Evolutionary conservation across 345 rosid species (phyloP).

Genomic region (Eucalyptus pauciflora): DNA sequence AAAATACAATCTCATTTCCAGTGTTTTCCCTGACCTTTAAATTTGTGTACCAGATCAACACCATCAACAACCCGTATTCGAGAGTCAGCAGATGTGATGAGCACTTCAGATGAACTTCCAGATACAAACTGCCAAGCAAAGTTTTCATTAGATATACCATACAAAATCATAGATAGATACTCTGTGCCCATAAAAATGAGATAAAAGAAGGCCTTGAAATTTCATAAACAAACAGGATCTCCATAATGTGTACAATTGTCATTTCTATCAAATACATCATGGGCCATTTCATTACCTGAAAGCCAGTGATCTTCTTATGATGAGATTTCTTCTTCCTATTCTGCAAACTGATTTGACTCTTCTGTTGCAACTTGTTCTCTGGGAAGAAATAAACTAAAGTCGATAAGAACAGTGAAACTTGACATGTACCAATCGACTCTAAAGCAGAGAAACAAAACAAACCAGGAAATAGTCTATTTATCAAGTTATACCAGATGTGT

Average conservation of each 20-base stretch:
- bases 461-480: neutral
- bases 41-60: slow-evolving; percentile 70
- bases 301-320: slow-evolving; percentile 91
- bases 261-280: neutral
- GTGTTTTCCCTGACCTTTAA: slow-evolving; percentile 51
- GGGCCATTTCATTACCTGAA: slow-evolving; percentile 50
- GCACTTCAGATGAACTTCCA: slow-evolving; percentile 90
- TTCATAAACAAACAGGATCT: neutral
- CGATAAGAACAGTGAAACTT: neutral
- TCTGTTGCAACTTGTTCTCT: slow-evolving; percentile 85
- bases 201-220: neutral
- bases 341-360: slow-evolving; percentile 69
- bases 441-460: neutral
- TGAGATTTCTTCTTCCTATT: slow-evolving; percentile 89
- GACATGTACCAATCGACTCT: neutral
- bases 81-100: slow-evolving; percentile 89
- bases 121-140: slow-evolving; percentile 54
- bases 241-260: neutral
- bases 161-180: neutral
- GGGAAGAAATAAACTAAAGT: neutral
- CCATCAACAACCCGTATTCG: slow-evolving; percentile 81
- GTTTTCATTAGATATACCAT: neutral
- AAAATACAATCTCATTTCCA: neutral
- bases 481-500: slow-evolving; percentile 45
- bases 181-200: neutral